phyloP scores from a whole-genome alignment of 2,329 filamentous ascomycete genomes.

The Endothia cerciana region DNA sequence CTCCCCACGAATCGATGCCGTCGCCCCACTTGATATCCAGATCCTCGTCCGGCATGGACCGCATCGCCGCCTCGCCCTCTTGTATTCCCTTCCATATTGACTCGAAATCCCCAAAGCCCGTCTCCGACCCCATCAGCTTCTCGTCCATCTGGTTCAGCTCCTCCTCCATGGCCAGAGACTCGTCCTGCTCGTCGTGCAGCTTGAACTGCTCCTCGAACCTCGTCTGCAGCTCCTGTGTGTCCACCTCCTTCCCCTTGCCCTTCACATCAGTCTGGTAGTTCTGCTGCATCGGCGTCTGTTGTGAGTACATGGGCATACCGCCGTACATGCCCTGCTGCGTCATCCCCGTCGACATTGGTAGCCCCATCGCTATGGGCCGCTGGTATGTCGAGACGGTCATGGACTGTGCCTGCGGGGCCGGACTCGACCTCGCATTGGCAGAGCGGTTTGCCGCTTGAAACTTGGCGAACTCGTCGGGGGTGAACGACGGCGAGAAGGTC shows the following conservation, averaged over 20 bases:
- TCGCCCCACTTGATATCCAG: constrained; percentile 54
- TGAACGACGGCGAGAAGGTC: constrained; percentile 70
- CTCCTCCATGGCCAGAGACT: constrained; percentile 73
- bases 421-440: constrained; percentile 55
- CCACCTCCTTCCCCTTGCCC: constrained; percentile 91
- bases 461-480: constrained; percentile 81
- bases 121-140: constrained; percentile 66
- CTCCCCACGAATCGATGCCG: constrained; percentile 71
- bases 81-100: constrained; percentile 84
- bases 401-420: constrained; percentile 58
- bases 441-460: constrained; percentile 76
- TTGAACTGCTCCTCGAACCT: constrained; percentile 44
- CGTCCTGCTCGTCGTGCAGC: constrained; percentile 59
- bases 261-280: constrained; percentile 56
- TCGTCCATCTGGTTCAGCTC: constrained; percentile 87
- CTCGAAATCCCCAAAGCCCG: constrained; percentile 85
- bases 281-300: constrained; percentile 43
- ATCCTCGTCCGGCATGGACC: constrained; percentile 71
- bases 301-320: constrained; percentile 53
- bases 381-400: constrained; percentile 50
- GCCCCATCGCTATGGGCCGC: constrained; percentile 66
- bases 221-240: constrained; percentile 66
- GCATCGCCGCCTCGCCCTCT: constrained; percentile 72
- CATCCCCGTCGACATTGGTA: constrained; percentile 52
- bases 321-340: constrained; percentile 60